Evolutionary conservation across 192 early-diverging fungal species (phyloP).

Genomic region (Funneliformis geosporum): DNA sequence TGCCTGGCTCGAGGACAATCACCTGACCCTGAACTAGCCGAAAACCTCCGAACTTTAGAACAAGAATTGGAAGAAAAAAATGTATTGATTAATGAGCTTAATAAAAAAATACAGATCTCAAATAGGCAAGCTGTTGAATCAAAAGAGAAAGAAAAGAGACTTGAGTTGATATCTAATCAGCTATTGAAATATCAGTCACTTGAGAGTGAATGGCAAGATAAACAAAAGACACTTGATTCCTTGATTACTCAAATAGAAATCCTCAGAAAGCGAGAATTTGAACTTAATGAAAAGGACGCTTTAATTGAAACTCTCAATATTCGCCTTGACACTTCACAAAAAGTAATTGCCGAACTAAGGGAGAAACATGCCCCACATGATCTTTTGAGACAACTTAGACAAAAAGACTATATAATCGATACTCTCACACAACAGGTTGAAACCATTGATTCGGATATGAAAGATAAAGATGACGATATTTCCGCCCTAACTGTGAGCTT

Average conservation of each 20-base stretch:
- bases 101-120: neutral
- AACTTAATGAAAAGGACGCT: constrained; percentile 29
- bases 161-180: neutral
- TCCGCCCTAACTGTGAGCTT: neutral
- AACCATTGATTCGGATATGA: constrained; percentile 29
- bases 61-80: constrained; percentile 18
- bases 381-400: constrained; percentile 29
- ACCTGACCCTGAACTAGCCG: neutral
- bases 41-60: neutral
- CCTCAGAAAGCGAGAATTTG: constrained; percentile 8
- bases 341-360: constrained; percentile 32
- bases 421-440: constrained; percentile 27
- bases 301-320: constrained; percentile 29
- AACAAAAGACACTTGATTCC: constrained; percentile 12
- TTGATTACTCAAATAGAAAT: constrained; percentile 16
- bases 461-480: constrained; percentile 32
- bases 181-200: constrained; percentile 16
- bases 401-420: constrained; percentile 35
- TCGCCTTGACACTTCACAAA: constrained; percentile 29
- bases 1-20: neutral
- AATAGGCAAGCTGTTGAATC: neutral
- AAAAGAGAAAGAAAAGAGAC: constrained; percentile 15
- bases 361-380: constrained; percentile 35
- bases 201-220: constrained; percentile 22
- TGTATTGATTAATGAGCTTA: constrained; percentile 3